phyloP scores from a whole-genome alignment of 225 moss, liverwort and hornwort species.

The Rhytidiadelphus loreus region DNA sequence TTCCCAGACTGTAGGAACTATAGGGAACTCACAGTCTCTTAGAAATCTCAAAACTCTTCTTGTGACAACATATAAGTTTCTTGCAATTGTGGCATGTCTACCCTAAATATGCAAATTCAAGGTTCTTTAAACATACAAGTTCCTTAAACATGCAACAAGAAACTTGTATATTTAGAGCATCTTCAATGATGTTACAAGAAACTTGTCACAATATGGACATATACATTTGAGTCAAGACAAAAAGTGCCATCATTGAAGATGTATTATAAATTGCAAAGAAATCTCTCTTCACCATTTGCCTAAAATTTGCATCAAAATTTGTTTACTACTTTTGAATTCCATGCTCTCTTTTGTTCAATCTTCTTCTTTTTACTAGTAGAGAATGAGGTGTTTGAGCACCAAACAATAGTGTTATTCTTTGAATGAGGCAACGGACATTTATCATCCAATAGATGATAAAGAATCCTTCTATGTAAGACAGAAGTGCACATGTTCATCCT shows the following conservation, averaged over 20 bases:
- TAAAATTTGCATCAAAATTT: neutral
- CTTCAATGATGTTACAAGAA: neutral
- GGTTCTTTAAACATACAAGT: neutral
- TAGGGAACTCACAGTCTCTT: too few species aligned
- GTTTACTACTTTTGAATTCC: neutral
- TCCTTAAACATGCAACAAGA: neutral
- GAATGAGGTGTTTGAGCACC: neutral
- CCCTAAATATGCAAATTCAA: neutral
- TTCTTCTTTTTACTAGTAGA: too few species aligned
- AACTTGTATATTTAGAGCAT: neutral
- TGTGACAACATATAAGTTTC: neutral
- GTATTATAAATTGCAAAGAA: neutral
- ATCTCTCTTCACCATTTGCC: too few species aligned
- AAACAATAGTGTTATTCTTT: neutral
- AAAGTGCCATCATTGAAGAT: neutral
- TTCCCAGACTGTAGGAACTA: too few species aligned
- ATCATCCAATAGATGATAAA: neutral
- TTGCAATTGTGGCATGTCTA: neutral
- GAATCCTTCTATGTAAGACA: neutral
- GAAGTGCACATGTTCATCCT: neutral
- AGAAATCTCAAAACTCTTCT: too few species aligned
- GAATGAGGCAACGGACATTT: too few species aligned
- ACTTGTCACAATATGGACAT: neutral
- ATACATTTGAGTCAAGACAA: neutral
- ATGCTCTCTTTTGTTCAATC: neutral